These are phyloP conservation scores for Aspergillus sp. DNA, from an alignment of 2,329 filamentous ascomycete genomes.

Conservation along the genomic window DNA sequence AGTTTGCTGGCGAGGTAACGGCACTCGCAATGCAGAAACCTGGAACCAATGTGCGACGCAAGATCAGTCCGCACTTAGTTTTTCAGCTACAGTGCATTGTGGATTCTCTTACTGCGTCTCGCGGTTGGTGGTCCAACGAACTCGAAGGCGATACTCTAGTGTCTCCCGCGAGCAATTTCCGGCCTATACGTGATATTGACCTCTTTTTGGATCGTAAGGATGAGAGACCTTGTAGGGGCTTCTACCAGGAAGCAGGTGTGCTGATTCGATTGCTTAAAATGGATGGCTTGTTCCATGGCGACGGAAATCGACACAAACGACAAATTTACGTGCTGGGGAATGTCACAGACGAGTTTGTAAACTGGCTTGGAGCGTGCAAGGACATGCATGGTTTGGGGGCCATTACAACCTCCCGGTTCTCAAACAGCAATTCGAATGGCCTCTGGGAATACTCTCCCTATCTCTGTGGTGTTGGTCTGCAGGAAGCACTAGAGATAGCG, in stretches of 20 bases:
- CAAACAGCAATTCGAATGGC: background rate
- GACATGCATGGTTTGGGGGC: background rate
- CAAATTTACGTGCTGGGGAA: background rate
- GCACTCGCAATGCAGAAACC: constrained; percentile 53
- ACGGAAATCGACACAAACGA: background rate
- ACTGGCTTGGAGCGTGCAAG: background rate
- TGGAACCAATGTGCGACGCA: constrained; percentile 42
- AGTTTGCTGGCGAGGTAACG: constrained; percentile 53
- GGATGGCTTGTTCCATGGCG: background rate
- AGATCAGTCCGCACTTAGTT: constrained; percentile 53
- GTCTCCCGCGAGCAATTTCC: background rate
- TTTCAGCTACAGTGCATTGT: constrained; percentile 58
- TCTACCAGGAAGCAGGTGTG: background rate
- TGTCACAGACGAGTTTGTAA: background rate
- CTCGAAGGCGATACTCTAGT: background rate
- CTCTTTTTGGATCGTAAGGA: background rate
- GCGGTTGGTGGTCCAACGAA: constrained; percentile 6
- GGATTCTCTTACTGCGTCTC: constrained; percentile 37
- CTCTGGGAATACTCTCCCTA: constrained; percentile 1
- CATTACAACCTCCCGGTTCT: background rate
- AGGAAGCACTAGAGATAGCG: background rate
- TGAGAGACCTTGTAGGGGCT: background rate
- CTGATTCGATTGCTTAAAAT: background rate
- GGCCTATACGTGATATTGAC: background rate
- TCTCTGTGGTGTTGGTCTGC: background rate